These are phyloP conservation scores for Filosporella fistucella DNA, from an alignment of 495 filamentous ascomycete species.

Conservation along the genomic window DNA sequence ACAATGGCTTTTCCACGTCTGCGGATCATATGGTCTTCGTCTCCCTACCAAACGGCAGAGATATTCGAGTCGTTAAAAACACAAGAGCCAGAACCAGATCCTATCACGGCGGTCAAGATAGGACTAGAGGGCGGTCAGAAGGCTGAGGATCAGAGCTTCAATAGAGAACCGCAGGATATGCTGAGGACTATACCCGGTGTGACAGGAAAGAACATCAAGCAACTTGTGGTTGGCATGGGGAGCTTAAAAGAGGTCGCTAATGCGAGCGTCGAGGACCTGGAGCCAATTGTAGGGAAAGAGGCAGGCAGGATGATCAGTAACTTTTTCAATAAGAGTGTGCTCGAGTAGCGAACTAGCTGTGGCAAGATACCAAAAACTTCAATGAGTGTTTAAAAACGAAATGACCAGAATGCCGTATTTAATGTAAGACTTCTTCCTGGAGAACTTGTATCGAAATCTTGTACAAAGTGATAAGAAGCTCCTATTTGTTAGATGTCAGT, in stretches of 20 bases:
- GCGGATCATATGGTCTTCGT: conserved; percentile 88
- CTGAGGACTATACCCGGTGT: conserved; percentile 79
- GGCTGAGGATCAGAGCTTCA: conserved; percentile 53
- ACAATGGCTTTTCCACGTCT: conserved; percentile 89
- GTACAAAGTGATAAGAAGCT: too few species aligned
- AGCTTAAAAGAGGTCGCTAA: conserved; percentile 84
- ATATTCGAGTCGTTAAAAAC: conserved; percentile 94
- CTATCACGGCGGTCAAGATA: conserved; percentile 75
- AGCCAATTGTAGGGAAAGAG: conserved; percentile 71
- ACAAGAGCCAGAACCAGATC: conserved; percentile 83
- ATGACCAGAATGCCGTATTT: too few species aligned
- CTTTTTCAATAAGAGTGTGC: conserved; percentile 83
- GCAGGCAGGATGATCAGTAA: conserved; percentile 69
- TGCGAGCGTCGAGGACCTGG: conserved; percentile 70
- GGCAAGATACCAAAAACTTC: background rate
- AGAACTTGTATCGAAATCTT: too few species aligned
- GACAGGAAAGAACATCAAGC: conserved; percentile 68
- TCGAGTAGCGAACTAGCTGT: conserved; percentile 31
- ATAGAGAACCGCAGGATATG: conserved; percentile 76
- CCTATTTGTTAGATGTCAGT: too few species aligned
- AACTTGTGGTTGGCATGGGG: conserved; percentile 65
- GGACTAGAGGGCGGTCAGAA: conserved; percentile 63
- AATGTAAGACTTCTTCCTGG: too few species aligned
- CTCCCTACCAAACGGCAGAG: conserved; percentile 93
- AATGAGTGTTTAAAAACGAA: background rate